Percentiles rank a stretch among this genome's conserved stretches.
Evolutionary conservation across 169 alveolate species (phyloP).

Genomic region (Plasmodium coatneyi): DNA sequence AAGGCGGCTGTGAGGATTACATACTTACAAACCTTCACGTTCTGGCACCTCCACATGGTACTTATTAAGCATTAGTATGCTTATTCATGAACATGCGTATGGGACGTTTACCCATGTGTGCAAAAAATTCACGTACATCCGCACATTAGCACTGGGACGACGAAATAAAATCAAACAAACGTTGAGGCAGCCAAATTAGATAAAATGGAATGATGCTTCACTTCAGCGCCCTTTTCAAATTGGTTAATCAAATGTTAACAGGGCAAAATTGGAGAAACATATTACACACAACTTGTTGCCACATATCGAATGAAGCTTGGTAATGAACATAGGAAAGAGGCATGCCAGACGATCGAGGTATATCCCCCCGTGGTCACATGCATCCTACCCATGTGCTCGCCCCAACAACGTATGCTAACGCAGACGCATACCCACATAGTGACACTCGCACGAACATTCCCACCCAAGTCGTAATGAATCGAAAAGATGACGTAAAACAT

Average conservation of each 20-base stretch:
- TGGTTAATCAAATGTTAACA: background rate
- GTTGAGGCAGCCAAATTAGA: background rate
- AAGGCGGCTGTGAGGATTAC: background rate
- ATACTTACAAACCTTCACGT: background rate
- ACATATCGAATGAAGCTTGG: background rate
- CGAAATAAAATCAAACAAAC: background rate
- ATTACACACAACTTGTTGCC: background rate
- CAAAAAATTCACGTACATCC: background rate
- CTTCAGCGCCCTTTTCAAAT: background rate
- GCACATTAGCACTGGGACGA: background rate
- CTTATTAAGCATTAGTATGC: background rate
- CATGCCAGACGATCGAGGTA: background rate
- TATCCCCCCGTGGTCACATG: background rate
- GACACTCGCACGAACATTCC: background rate
- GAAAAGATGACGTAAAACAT: constrained; percentile 73
- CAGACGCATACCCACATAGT: background rate
- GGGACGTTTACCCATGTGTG: background rate
- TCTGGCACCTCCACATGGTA: background rate
- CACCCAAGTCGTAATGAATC: background rate
- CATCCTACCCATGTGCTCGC: background rate
- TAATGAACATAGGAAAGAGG: background rate
- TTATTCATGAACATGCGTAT: background rate
- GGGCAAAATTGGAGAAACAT: background rate
- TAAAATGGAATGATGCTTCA: background rate
- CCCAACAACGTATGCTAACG: background rate